Evolutionary conservation across 1,284 basidiomycete genomes (phyloP), one percentile per base, ranked within the genome.

Genomic region (Microbotryomycetes sp.): DNA sequence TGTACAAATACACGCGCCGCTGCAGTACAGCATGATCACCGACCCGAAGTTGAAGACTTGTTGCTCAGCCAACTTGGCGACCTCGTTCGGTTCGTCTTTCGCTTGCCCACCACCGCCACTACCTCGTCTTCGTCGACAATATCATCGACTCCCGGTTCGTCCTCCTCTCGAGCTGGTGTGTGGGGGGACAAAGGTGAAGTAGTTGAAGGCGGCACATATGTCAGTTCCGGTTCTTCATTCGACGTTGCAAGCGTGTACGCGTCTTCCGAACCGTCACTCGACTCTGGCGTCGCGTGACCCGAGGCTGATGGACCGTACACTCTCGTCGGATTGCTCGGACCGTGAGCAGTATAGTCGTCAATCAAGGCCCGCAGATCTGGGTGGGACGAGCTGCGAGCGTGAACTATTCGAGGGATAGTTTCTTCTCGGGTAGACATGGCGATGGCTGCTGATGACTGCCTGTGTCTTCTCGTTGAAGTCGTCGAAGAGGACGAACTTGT

Each of bases 331-430:
- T 61, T 57, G 30, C 54, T 53, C 26, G 57, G 55, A 1, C 62
- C 62, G 2, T 9, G 21, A 54, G 18, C 18, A 5, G 47, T 55
- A 52, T 62, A 64, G 26, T 57, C 51, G 24, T 57, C 64, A 5
- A 68, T 30, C 41, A 68, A 29, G 9, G 31, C 55, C 11, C 57
- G 29, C 2, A 68, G 52, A 45, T 64, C 64, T 16, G 67, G 67
- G 48, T 68, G 62, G 3, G 52, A 56, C n/a, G 47, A 46, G 21
- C 52, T 49, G 18, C 67, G 57, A 18, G 54, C 28, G 35, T 66
- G 59, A n/a, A 64, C 46, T 9, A 3, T 49, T 6, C 45, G 54
- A 13, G 55, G 55, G 11, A 46, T 31, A 48, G 46, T 50, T 11
- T 45, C 46, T 13, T 45, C 55, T n/a, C 45, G 27, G 15, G 52